A percentile compares a stretch with the other conserved stretches of the same genome.
Conservation (phyloP, 495 filamentous ascomycete species). For the Trypethelium eluteriae region DNA sequence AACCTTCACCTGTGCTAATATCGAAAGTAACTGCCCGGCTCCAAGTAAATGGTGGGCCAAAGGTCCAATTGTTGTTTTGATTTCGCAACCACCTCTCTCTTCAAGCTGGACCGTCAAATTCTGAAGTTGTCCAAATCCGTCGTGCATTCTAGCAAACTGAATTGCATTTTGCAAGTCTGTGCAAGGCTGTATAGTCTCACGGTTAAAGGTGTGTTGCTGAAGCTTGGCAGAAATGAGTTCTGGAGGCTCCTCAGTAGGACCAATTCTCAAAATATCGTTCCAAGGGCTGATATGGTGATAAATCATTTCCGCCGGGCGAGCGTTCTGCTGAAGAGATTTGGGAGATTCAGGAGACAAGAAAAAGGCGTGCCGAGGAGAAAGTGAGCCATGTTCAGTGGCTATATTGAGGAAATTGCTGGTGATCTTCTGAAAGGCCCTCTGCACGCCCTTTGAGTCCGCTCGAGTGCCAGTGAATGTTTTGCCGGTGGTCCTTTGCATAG, state of each 20-base stretch:
- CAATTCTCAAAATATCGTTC: not conserved
- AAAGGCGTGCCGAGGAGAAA: not conserved
- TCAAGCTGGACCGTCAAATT: not conserved
- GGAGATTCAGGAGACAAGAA: not conserved
- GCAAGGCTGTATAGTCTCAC: not conserved
- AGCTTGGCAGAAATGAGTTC: not conserved
- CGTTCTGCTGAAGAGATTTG: not conserved
- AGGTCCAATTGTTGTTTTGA: not conserved
- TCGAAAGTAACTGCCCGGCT: not conserved
- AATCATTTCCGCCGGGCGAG: not conserved
- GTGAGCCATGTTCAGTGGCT: not conserved
- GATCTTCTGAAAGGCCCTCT: not conserved
- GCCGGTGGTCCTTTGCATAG: not conserved
- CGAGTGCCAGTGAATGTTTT: not conserved
- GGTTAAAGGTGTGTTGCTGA: not conserved
- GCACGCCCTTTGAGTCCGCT: not conserved
- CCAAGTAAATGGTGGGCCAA: not conserved
- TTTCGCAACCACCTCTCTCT: not conserved
- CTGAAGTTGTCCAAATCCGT: not conserved
- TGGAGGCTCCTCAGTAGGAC: not conserved
- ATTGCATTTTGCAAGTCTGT: not conserved
- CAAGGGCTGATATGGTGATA: slow-evolving; percentile 1
- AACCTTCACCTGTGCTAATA: not conserved
- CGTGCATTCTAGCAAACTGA: not conserved
- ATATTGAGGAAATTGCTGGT: not conserved